Evolutionary conservation across 2,329 filamentous ascomycete species (phyloP).

Genomic region (Bipolaris gigantea): DNA sequence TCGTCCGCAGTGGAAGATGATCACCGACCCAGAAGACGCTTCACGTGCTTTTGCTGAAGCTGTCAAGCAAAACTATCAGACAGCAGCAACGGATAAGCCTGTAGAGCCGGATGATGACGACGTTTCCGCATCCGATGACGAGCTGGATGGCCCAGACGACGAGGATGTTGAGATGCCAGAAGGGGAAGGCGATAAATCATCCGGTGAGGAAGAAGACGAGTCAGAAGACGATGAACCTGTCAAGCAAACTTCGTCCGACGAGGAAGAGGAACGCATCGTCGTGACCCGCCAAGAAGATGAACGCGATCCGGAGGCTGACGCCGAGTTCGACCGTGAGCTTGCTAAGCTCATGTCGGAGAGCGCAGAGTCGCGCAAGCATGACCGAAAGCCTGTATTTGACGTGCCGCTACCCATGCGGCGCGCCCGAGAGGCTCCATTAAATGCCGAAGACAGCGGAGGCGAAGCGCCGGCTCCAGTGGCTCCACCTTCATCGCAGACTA

Average conservation of each 20-base stretch:
- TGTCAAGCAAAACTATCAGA: constrained; percentile 87
- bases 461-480: constrained; percentile 46
- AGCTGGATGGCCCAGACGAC: constrained; percentile 54
- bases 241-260: constrained; percentile 64
- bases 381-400: constrained; percentile 91
- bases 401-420: constrained; percentile 92
- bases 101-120: constrained; percentile 72
- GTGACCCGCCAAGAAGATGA: constrained; percentile 90
- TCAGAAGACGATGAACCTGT: constrained; percentile 51
- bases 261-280: constrained; percentile 83
- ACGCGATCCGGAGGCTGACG: constrained; percentile 89
- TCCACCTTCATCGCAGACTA: constrained; percentile 58
- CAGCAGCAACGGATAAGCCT: constrained; percentile 68
- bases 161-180: constrained; percentile 48
- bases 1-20: constrained; percentile 90
- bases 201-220: constrained; percentile 58
- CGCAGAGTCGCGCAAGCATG: constrained; percentile 91
- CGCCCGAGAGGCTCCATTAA: constrained; percentile 58
- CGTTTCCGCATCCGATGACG: constrained; percentile 76
- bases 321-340: constrained; percentile 96
- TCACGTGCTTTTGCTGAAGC: constrained; percentile 80
- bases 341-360: constrained; percentile 99
- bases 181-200: constrained; percentile 57
- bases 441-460: constrained; percentile 46
- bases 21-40: constrained; percentile 79